phyloP scores from a whole-genome alignment of 78 protist genomes.

The Chrysochromulina parva region DNA sequence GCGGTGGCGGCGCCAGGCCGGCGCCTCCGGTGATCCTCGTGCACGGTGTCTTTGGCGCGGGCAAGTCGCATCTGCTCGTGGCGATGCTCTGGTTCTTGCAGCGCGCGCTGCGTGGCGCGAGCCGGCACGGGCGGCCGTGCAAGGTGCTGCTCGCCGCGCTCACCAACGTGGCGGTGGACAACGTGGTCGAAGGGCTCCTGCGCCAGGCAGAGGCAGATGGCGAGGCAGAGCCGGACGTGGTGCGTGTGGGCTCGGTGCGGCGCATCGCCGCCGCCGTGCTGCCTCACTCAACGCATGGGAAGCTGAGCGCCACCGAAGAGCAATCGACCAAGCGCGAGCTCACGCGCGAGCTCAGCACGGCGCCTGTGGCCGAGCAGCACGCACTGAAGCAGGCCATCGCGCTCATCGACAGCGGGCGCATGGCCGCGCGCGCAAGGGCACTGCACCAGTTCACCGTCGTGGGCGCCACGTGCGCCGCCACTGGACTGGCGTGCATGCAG shows the following conservation, averaged over 20 bases:
- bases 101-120: neutral
- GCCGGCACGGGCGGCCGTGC: neutral
- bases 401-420: neutral
- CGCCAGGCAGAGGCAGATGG: neutral
- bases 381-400: neutral
- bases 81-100: neutral
- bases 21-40: conserved; percentile 4
- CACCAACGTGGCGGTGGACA: conserved; percentile 35
- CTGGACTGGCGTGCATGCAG: neutral
- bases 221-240: no score
- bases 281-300: neutral
- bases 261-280: neutral
- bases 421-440: neutral
- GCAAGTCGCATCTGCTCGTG: conserved; percentile 17
- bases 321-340: neutral
- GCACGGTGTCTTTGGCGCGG: conserved; percentile 47
- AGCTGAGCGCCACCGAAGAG: neutral
- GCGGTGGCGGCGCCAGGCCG: neutral
- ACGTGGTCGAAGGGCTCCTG: neutral
- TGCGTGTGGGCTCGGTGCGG: conserved; percentile 5
- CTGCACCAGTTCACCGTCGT: neutral
- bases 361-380: neutral
- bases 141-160: neutral
- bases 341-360: neutral
- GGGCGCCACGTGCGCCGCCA: conserved; percentile 14